These are phyloP conservation scores for Stephania yunnanensis DNA, from an alignment of 164 flowering plant genomes.

Conservation along the genomic window DNA sequence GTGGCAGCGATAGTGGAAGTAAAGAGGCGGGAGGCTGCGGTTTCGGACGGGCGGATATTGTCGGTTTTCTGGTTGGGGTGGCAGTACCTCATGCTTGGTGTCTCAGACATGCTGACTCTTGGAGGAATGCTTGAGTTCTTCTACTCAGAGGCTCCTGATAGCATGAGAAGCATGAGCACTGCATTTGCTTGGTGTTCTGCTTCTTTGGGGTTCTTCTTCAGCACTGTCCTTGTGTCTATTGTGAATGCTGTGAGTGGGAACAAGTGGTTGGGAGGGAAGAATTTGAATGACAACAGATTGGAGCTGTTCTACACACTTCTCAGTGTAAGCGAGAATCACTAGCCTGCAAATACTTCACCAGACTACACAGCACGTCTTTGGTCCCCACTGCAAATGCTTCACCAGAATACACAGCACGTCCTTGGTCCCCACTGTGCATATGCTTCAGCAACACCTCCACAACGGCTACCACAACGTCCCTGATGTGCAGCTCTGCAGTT, in stretches of 20 bases:
- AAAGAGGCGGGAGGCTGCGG: conserved; percentile 17
- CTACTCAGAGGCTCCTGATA: conserved; percentile 27
- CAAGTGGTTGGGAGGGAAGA: conserved; percentile 27
- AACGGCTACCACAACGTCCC: too few relatives aligned
- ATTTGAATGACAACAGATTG: conserved; percentile 23
- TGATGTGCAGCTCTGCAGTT: too few relatives aligned
- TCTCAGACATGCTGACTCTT: conserved; percentile 28
- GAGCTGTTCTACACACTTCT: conserved; percentile 29
- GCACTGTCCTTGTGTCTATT: conserved; percentile 21
- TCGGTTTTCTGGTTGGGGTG: conserved; percentile 27
- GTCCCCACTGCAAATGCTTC: too few relatives aligned
- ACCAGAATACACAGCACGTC: too few relatives aligned
- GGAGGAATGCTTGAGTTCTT: conserved; percentile 35
- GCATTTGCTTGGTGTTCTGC: conserved; percentile 27
- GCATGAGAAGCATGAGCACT: conserved; percentile 24
- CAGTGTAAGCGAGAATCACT: too few relatives aligned
- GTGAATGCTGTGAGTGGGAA: conserved; percentile 12
- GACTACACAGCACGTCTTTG: too few relatives aligned
- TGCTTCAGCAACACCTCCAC: too few relatives aligned
- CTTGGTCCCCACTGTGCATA: too few relatives aligned
- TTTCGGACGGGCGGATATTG: not conserved
- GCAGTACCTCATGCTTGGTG: conserved; percentile 27
- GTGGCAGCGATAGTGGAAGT: conserved; percentile 27
- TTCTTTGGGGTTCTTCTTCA: conserved; percentile 27
- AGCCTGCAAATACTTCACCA: too few relatives aligned